Evolutionary conservation across 805 yeast species (phyloP), one percentile per base, ranked within the genome.

Genomic region (Metschnikowia lachancei): DNA sequence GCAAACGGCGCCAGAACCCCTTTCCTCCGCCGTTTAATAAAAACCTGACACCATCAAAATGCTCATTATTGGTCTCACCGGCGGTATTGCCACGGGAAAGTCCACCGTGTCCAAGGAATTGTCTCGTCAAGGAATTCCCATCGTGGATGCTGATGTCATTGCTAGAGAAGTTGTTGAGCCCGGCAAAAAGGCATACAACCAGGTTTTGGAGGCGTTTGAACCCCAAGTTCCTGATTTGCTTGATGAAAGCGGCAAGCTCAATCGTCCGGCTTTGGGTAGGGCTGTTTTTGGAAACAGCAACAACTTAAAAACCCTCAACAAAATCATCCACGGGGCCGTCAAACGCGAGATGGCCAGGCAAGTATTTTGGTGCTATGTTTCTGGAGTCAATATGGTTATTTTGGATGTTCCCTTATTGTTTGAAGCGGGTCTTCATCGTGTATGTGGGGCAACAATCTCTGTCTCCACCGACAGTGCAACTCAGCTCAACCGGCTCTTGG

Each of bases 21-120:
- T 8, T 9, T 8, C 28, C 11, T 10, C 28, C 10, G 11, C 11
- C 28, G 11, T 26, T 26, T 10, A 9, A 26, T 3, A 26, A 26
- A 26, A 26, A 22, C 24, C 24, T n/a, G n/a, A n/a, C n/a, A n/a
- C 24, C 11, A 26, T 26, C 28, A 14, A 26, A 9, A 92, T 94
- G 99, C 76, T 94, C 37, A 76, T 94, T 28, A 77, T 94, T 5
- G 99, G 99, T 1, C 76, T 94, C n/a, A 94, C 99, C 0, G 99
- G 99, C 1, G 97, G 97, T 1, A 94, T 94, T 41, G 96, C 97
- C 4, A 78, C 94, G n/a, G 99, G 99, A 2, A 94, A 94, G 60
- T 85, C 96, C 16, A 92, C 98, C 0, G 97, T 87, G 0, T 87
- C 97, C 0, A 60, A 67, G 14, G 64, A 77, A 30, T 66, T 94